Evolutionary conservation across 2,329 filamentous ascomycete species (phyloP).

Genomic region (Capronia epimyces): DNA sequence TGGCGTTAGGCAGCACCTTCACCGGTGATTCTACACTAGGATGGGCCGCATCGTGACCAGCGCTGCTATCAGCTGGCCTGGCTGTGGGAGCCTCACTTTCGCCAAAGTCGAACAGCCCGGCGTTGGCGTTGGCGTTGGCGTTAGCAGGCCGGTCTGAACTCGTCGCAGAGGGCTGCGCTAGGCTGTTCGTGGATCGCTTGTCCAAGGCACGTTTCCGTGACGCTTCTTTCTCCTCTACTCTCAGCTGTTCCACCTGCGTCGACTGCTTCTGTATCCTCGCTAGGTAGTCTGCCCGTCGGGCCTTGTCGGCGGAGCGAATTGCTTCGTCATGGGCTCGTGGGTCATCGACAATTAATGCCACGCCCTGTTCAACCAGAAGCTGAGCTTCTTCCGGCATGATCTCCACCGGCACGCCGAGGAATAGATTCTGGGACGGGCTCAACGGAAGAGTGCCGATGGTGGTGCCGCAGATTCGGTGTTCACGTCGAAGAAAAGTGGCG

Average conservation of each 20-base stretch:
- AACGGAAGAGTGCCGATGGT: constrained; percentile 85
- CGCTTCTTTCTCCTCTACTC: constrained; percentile 45
- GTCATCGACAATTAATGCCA: constrained; percentile 78
- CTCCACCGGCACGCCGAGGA: constrained; percentile 81
- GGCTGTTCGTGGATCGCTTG: constrained; percentile 41
- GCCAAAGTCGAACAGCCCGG: constrained; percentile 7
- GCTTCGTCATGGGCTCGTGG: constrained; percentile 61
- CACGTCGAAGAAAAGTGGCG: constrained; percentile 69
- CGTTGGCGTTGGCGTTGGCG: neutral
- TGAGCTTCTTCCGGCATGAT: constrained; percentile 85
- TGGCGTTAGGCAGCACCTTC: constrained; percentile 1
- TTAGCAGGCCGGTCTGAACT: neutral
- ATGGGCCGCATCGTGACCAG: neutral
- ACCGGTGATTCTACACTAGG: neutral
- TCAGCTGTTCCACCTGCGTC: constrained; percentile 45
- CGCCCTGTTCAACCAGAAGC: constrained; percentile 68
- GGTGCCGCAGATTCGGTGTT: constrained; percentile 78
- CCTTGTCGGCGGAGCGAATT: constrained; percentile 54
- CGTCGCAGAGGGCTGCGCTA: constrained; percentile 24
- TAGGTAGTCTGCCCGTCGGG: constrained; percentile 59
- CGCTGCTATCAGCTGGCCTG: constrained; percentile 1
- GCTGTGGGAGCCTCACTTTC: constrained; percentile 12
- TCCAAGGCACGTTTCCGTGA: constrained; percentile 47
- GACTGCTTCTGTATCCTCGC: constrained; percentile 51
- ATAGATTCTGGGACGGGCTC: constrained; percentile 89